Evolutionary conservation across 2,329 filamentous ascomycete species (phyloP).

Genomic region (Parastagonospora nodorum): DNA sequence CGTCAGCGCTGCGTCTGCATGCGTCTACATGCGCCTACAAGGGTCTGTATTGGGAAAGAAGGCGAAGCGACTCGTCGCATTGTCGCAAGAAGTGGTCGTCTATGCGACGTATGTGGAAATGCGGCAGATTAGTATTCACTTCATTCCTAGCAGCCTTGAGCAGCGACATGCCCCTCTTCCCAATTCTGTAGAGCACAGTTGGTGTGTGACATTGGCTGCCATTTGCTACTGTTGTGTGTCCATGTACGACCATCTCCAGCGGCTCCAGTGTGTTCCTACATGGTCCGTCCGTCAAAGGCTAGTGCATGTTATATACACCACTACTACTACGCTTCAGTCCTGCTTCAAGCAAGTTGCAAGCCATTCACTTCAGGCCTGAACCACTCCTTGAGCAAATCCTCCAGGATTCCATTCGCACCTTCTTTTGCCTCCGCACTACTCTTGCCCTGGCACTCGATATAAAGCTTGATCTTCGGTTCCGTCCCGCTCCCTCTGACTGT

Average conservation of each 20-base stretch:
- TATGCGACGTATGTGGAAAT: too few relatives aligned
- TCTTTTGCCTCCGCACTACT: slow-evolving; percentile 50
- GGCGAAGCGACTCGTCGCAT: not conserved
- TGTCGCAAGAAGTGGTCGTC: too few relatives aligned
- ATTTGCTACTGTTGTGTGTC: slow-evolving; percentile 3
- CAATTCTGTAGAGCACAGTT: not conserved
- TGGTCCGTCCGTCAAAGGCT: too few relatives aligned
- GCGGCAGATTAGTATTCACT: too few relatives aligned
- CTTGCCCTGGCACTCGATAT: slow-evolving; percentile 56
- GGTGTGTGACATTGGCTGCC: slow-evolving; percentile 2
- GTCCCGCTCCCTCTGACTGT: slow-evolving; percentile 67
- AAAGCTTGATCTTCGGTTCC: slow-evolving; percentile 69
- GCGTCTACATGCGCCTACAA: not conserved
- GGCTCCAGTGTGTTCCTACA: slow-evolving; percentile 7
- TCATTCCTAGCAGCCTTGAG: not conserved
- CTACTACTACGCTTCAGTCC: not conserved
- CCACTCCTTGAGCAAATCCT: slow-evolving; percentile 56
- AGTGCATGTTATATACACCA: not conserved
- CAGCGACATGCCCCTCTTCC: slow-evolving; percentile 2
- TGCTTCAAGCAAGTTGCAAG: slow-evolving; percentile 35
- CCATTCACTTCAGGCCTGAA: slow-evolving; percentile 50
- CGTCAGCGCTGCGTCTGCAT: slow-evolving; percentile 23
- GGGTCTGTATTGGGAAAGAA: not conserved
- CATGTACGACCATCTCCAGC: slow-evolving; percentile 3
- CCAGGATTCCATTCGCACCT: slow-evolving; percentile 52